Base-by-base conservation (phyloP, 78 protist species). In the Mantamonas sphyraenae region DNA sequence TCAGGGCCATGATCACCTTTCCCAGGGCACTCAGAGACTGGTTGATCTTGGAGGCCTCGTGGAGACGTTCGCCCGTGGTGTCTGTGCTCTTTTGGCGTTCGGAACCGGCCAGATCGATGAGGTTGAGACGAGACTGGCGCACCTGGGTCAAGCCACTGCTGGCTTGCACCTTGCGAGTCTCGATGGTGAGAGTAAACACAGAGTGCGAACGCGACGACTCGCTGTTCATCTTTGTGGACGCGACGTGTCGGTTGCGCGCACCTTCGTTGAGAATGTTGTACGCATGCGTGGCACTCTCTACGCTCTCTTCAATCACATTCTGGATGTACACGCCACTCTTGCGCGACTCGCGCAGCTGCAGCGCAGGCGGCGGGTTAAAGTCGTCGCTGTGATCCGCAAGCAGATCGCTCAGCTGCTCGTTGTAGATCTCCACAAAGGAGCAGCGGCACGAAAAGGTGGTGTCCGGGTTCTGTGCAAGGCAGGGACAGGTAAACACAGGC, bases 31-130 rank as follows among this genome's bases (percentile, higher is more conserved):
- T 50, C 19, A 83, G 58, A 40, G 77, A 78, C 58, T 78, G 63
- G 67, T 85, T 79, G 30, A 85, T 85, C 67, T 64, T 71, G 35
- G 77, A 71, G 47, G 90, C 85, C 55, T 85, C 90, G 17, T 76
- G 76, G 31, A 85, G 74, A n/a, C 90, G 43, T n/a, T 64, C 43
- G 33, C 85, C 85, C 20, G 76, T 63, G 14, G 85, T 62, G 4
- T 75, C 77, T 2, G 83, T 84, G 35, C 31, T 10, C 67, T 74
- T 76, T 63, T 79, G 85, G 28, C 90, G 50, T 45, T 84, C 90
- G 2, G 84, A 80, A 0, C 90, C 90, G 22, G 90, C 90, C 17
- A 85, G 71, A 68, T 85, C 90, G 28, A 79, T 68, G 2, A 81
- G 45, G 35, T 68, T 38, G 10, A 63, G 17, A 16, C 68, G 43